Evolutionary conservation across 106 monocot genomes (phyloP).

Genomic region (Dendrobium catenatum): DNA sequence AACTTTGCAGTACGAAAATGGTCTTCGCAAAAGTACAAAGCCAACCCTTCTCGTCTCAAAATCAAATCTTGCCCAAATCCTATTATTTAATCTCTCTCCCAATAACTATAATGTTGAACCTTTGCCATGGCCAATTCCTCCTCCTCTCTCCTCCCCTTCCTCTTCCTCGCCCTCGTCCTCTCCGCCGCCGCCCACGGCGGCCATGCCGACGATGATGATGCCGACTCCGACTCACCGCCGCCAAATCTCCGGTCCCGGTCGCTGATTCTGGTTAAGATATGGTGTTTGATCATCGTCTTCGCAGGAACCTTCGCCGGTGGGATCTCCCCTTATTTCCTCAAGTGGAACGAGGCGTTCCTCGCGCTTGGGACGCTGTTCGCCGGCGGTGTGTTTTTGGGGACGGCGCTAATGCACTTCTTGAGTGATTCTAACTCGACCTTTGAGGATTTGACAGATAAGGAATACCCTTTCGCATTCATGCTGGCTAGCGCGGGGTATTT

Average conservation of each 20-base stretch:
- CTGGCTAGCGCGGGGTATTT: constrained; percentile 57
- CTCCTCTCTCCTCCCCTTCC: not conserved
- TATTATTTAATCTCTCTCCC: not conserved
- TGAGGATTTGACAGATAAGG: constrained; percentile 37
- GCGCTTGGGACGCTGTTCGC: constrained; percentile 74
- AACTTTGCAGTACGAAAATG: not conserved
- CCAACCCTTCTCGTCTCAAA: not conserved
- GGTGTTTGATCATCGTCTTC: constrained; percentile 62
- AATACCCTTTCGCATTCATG: constrained; percentile 82
- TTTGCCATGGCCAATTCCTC: constrained; percentile 5
- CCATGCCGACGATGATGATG: constrained; percentile 17
- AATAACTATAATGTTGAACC: not conserved
- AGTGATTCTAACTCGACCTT: constrained; percentile 69
- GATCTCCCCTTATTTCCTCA: constrained; percentile 69
- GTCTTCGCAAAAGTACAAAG: not conserved
- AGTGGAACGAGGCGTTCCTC: constrained; percentile 76
- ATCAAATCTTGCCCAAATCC: not conserved
- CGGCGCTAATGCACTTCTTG: constrained; percentile 81
- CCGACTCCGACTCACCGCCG: constrained; percentile 18
- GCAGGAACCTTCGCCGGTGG: constrained; percentile 58
- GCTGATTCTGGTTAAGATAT: constrained; percentile 55
- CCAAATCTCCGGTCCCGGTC: constrained; percentile 35
- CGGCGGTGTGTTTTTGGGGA: constrained; percentile 92
- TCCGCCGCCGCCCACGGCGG: constrained; percentile 10
- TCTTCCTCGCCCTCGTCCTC: constrained; percentile 16